Base-by-base conservation (phyloP, 805 yeast species). In the Nakazawaea wyomingensis region DNA sequence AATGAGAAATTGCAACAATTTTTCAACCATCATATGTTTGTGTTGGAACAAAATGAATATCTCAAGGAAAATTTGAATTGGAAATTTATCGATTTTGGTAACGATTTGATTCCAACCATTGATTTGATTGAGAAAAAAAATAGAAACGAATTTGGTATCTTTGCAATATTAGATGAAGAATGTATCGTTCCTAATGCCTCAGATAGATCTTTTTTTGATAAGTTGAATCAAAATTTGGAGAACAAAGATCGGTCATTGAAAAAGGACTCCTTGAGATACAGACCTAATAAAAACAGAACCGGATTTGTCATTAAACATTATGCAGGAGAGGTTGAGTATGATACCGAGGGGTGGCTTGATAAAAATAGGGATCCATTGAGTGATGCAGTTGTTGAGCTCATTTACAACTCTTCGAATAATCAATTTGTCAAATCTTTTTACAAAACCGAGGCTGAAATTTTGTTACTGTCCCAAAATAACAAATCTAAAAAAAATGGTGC, bases 271-370 rank as follows among this genome's bases (percentile, higher is more conserved):
- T 48, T 55, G 14, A 68, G 84, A 56, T 93, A 84, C 60, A 76
- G 70, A 51, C 81, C 93, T 28, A 84, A 89, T 44, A 82, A 84
- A 51, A 71, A 81, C 35, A 73, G 82, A 46, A 78, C 76, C 51
- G 96, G 95, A 3, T 93, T 93, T 55, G 70, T 86, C 5, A 69
- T 93, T 17, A 81, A 84, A 46, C 99, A 93, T 64, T 93, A 93
- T 64, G 99, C 99, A 19, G 97, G 96, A 8, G 81, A 80, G 45
- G 99, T 93, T n/a, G 96, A 90, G 54, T 93, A 93, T 61, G 77
- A 85, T 27, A 83, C 88, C 18, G 90, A 84, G 16, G 91, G 90
- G 26, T 93, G 99, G 99, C 66, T 93, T 20, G 87, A 87, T 49
- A 93, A 93, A 64, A 93, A 93, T 59, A 86, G 85, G 51, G 99